Base-by-base conservation (phyloP, 768 basidiomycete genomes). In the Phanerochaete carnosa region DNA sequence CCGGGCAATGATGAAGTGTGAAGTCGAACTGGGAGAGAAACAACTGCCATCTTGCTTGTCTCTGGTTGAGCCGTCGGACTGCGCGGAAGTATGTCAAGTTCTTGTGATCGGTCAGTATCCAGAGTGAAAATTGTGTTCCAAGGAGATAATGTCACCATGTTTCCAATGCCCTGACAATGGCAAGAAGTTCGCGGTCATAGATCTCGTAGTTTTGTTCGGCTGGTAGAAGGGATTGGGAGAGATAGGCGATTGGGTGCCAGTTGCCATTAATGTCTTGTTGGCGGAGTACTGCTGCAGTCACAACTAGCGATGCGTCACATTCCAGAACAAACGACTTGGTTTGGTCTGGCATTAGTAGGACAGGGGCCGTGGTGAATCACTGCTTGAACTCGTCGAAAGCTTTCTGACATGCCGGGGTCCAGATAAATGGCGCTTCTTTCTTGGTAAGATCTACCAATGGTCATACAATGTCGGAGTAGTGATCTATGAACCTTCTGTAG, bases 101-200 rank as follows among this genome's bases (percentile, higher is more conserved):
- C 57, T 72, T 69, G 65, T 74, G 72, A 52, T 74, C 72, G 0
- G 73, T 64, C 16, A 64, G 58, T 47, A 75, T 65, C 12, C 64
- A 56, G 22, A 75, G 43, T 0, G 61, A 39, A 1, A 60, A 19
- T 12, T 2, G 15, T 3, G 57, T 23, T 3, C 69, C 68, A 43
- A 64, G 59, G 1, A 74, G 60, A 59, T 66, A 72, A 13, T 70
- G 69, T 0, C 68, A 43, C 69, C 68, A 73, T n/a, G 64, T 59
- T 12, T 66, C 59, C 7, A 73, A 55, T 0, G 70, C 64, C 3
- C 61, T 28, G 12, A 78, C 70, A 15, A 79, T 70, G 0, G 75
- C 75, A 0, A 77, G 65, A 1, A 78, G 55, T 62, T 79, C 78
- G 54, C 74, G 74, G 57, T 78, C 65, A 62, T 76, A 76, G 51